A percentile compares a stretch with the other conserved stretches of the same genome.
phyloP scores from a whole-genome alignment of 2,329 filamentous ascomycete species.

The Sphaerulina musiva region DNA sequence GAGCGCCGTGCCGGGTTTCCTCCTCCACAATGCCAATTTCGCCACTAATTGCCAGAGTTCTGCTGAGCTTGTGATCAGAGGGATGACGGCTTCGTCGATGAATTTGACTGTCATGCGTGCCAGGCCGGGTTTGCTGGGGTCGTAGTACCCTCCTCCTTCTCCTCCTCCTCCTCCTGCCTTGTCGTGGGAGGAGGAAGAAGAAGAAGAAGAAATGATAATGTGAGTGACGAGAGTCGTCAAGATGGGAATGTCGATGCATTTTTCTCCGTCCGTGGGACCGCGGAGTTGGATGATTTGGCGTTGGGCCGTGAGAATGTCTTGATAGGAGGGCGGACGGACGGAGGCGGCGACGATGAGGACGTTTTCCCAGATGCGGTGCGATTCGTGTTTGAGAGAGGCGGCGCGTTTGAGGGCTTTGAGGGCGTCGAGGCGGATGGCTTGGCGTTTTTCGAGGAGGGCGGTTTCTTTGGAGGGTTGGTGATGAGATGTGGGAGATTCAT shows the following conservation, averaged over 20 bases:
- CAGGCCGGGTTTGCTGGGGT: slow-evolving; percentile 42
- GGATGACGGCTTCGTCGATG: slow-evolving; percentile 66
- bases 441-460: slow-evolving; percentile 36
- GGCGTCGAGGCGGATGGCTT: slow-evolving; percentile 63
- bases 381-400: slow-evolving; percentile 72
- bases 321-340: slow-evolving; percentile 65
- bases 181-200: slow-evolving; percentile 34
- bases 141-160: slow-evolving; percentile 26
- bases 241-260: slow-evolving; percentile 67
- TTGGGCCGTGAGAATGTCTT: slow-evolving; percentile 69
- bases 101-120: slow-evolving; percentile 62
- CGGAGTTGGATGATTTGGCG: slow-evolving; percentile 70
- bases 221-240: slow-evolving; percentile 67
- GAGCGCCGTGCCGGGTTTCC: slow-evolving; percentile 64
- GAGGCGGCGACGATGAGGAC: slow-evolving; percentile 80
- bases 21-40: slow-evolving; percentile 65
- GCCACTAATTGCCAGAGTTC: slow-evolving; percentile 71
- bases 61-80: slow-evolving; percentile 73
- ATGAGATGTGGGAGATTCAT: slow-evolving; percentile 9
- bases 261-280: slow-evolving; percentile 60
- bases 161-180: slow-evolving; percentile 15
- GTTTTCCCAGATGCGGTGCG: slow-evolving; percentile 95
- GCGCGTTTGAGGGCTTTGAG: slow-evolving; percentile 82
- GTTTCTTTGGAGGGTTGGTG: background rate
- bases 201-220: slow-evolving; percentile 41